phyloP scores from a whole-genome alignment of 139 green algal genomes.

The Deuterostichococcus epilithicus region DNA sequence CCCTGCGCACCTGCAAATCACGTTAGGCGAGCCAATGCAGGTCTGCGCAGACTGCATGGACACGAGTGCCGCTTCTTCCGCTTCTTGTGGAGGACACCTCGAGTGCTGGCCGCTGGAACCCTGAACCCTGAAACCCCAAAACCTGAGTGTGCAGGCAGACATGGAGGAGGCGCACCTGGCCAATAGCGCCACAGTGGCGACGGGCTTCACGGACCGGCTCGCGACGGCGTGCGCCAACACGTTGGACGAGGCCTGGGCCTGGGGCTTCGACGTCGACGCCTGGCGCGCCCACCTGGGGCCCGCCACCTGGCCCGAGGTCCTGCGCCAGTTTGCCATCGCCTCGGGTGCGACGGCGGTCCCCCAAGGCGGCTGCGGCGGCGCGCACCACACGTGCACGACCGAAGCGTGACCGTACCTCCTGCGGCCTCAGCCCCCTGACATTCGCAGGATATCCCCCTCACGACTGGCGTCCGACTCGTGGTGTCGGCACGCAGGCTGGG shows the following conservation, averaged over 20 bases:
- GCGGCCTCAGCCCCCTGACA: background rate
- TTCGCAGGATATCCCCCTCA: background rate
- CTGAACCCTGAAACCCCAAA: too few relatives aligned
- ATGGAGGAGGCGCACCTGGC: slow-evolving; percentile 67
- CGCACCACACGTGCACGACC: slow-evolving; percentile 21
- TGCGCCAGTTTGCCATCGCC: slow-evolving; percentile 66
- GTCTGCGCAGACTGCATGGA: too few relatives aligned
- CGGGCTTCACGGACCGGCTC: slow-evolving; percentile 49
- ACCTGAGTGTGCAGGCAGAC: slow-evolving; percentile 67
- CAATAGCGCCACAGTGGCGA: slow-evolving; percentile 19
- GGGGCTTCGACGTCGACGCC: slow-evolving; percentile 86
- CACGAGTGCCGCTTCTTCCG: too few relatives aligned
- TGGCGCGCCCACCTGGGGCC: slow-evolving; percentile 87
- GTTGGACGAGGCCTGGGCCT: slow-evolving; percentile 84
- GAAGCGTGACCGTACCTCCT: slow-evolving; percentile 18
- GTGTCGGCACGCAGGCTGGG: slow-evolving; percentile 20
- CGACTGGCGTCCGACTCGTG: slow-evolving; percentile 1
- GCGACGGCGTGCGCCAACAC: slow-evolving; percentile 39
- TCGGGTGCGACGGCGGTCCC: too few relatives aligned
- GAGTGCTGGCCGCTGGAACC: too few relatives aligned
- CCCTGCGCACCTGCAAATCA: too few relatives aligned
- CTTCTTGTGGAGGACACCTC: too few relatives aligned
- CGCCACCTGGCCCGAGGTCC: slow-evolving; percentile 87
- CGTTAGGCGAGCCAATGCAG: too few relatives aligned
- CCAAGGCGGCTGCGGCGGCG: too few relatives aligned